A percentile compares a stretch with the other conserved stretches of the same genome.
Evolutionary conservation across 1,284 basidiomycete species (phyloP).

Genomic region (Sutorius eximius): DNA sequence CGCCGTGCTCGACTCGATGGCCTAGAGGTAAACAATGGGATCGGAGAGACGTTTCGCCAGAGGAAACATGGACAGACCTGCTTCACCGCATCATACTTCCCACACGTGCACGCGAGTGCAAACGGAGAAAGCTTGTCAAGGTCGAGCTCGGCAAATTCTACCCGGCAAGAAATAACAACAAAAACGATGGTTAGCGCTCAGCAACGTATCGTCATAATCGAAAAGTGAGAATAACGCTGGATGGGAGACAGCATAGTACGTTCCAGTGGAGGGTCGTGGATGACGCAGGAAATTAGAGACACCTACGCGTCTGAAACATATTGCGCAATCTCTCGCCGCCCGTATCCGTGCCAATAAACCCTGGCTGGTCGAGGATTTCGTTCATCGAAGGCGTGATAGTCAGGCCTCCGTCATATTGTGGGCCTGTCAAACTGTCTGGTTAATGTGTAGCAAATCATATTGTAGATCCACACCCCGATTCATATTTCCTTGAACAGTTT

Average conservation of each 20-base stretch:
- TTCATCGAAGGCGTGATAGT: constrained; percentile 40
- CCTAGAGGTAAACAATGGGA: constrained; percentile 27
- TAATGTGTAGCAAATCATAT: neutral
- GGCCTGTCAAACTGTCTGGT: constrained; percentile 11
- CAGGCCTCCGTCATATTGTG: constrained; percentile 32
- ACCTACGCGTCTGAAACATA: constrained; percentile 41
- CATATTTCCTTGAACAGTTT: constrained; percentile 8
- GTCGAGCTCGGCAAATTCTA: constrained; percentile 29
- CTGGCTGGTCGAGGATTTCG: constrained; percentile 38
- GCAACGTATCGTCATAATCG: neutral
- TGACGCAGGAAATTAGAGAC: neutral
- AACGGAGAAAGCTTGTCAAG: constrained; percentile 38
- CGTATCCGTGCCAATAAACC: constrained; percentile 33
- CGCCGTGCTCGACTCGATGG: constrained; percentile 38
- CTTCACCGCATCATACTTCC: constrained; percentile 33
- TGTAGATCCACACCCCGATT: constrained; percentile 8
- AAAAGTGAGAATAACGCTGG: neutral
- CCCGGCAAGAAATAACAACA: neutral
- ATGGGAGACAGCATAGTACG: neutral
- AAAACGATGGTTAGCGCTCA: neutral
- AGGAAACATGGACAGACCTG: constrained; percentile 27
- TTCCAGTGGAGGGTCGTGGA: neutral
- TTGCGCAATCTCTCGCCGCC: constrained; percentile 39
- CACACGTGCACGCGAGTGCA: constrained; percentile 39
- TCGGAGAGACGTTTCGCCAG: neutral